A percentile compares a stretch with the other conserved stretches of the same genome.
phyloP scores from a whole-genome alignment of 768 basidiomycete species.

The Leucosporidium creatinivorum region DNA sequence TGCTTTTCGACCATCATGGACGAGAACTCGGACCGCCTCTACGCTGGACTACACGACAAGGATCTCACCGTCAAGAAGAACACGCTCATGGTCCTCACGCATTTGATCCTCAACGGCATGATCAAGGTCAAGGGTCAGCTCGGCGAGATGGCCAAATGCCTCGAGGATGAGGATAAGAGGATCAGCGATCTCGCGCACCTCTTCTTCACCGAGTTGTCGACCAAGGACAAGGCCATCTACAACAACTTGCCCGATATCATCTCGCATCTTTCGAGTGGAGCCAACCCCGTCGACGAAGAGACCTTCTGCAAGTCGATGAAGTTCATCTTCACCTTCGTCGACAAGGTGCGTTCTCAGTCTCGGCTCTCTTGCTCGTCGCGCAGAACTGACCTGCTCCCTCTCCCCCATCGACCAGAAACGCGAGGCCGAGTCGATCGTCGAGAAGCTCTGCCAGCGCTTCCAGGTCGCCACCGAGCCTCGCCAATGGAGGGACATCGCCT shows the following conservation, averaged over 20 bases:
- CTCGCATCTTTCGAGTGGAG: constrained; percentile 83
- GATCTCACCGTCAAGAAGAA: constrained; percentile 95
- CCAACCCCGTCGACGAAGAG: constrained; percentile 85
- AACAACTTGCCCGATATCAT: constrained; percentile 97
- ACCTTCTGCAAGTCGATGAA: constrained; percentile 84
- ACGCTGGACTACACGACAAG: constrained; percentile 81
- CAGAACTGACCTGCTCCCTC: background rate
- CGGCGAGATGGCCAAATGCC: constrained; percentile 99
- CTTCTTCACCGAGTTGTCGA: constrained; percentile 92
- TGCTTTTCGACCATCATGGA: constrained; percentile 97
- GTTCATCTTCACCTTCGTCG: constrained; percentile 94
- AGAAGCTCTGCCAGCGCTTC: constrained; percentile 96
- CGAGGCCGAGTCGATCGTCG: constrained; percentile 89
- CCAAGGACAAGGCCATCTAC: constrained; percentile 98
- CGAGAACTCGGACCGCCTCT: constrained; percentile 91
- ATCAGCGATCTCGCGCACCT: constrained; percentile 92
- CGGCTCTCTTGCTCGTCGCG: background rate
- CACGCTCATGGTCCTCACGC: constrained; percentile 83
- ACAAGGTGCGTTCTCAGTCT: constrained; percentile 58
- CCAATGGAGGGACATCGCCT: constrained; percentile 97
- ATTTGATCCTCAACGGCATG: constrained; percentile 92
- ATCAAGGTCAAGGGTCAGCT: constrained; percentile 99
- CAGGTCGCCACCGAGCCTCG: constrained; percentile 74
- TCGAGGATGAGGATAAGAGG: constrained; percentile 79
- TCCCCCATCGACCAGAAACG: constrained; percentile 60